A percentile compares a stretch with the other conserved stretches of the same genome.
phyloP scores from a whole-genome alignment of 768 basidiomycete species.

The Tulasnella sp. region DNA sequence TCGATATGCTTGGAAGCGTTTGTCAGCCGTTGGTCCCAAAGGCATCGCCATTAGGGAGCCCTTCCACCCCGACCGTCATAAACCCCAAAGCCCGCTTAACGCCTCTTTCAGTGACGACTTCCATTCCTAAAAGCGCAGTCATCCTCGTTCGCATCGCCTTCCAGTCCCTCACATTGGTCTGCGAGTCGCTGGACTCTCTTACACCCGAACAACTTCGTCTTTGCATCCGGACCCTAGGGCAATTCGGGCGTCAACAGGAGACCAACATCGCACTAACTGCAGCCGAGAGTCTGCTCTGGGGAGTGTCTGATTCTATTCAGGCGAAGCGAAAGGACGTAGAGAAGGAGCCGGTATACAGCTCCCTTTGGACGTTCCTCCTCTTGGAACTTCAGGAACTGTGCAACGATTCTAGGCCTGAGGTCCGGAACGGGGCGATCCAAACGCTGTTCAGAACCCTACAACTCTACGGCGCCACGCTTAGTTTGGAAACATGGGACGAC shows the following conservation, averaged over 20 bases:
- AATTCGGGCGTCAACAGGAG: conserved; percentile 85
- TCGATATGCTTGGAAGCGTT: conserved; percentile 82
- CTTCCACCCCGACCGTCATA: conserved; percentile 21
- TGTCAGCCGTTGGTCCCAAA: conserved; percentile 42
- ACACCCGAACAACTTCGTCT: conserved; percentile 70
- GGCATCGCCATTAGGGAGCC: background rate
- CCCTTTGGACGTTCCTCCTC: conserved; percentile 89
- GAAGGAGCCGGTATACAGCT: conserved; percentile 60
- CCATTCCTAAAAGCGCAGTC: conserved; percentile 40
- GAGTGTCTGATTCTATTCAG: conserved; percentile 91
- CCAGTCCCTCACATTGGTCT: conserved; percentile 86
- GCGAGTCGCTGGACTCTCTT: conserved; percentile 79
- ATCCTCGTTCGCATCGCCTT: conserved; percentile 85
- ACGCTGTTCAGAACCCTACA: conserved; percentile 91
- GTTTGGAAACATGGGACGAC: conserved; percentile 73
- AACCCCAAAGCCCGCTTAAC: conserved; percentile 26
- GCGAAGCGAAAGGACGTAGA: conserved; percentile 57
- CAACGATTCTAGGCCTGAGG: conserved; percentile 72
- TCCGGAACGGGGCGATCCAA: conserved; percentile 87
- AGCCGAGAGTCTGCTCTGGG: conserved; percentile 88
- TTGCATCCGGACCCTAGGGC: conserved; percentile 82
- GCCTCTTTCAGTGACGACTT: conserved; percentile 23
- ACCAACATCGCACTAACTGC: conserved; percentile 95
- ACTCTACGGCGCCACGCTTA: conserved; percentile 80
- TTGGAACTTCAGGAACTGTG: conserved; percentile 74